These are phyloP conservation scores for Aureobasidium sp. DNA, from an alignment of 2,329 filamentous ascomycete species.

Conservation along the genomic window DNA sequence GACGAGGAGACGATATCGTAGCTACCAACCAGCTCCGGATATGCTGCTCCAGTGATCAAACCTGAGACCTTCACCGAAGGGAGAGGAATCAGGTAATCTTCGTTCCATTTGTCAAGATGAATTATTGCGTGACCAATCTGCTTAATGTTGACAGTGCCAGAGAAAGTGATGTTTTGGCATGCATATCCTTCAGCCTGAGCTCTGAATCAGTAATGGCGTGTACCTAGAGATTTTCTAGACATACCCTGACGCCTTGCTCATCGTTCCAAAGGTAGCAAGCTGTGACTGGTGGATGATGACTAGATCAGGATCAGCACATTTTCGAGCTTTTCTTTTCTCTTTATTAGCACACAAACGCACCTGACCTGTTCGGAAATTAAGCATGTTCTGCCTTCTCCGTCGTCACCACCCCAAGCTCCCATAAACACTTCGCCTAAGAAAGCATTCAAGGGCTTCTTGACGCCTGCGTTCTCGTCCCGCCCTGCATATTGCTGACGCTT, in stretches of 20 bases:
- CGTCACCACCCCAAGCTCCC: constrained; percentile 22
- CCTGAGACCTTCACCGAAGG: constrained; percentile 39
- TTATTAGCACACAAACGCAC: too few relatives aligned
- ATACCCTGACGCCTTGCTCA: constrained; percentile 29
- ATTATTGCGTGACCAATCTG: constrained; percentile 39
- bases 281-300: constrained; percentile 39
- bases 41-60: constrained; percentile 33
- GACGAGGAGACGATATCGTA: constrained; percentile 35
- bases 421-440: constrained; percentile 43
- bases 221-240: not conserved
- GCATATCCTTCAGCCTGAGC: constrained; percentile 35
- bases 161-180: constrained; percentile 39
- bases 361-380: constrained; percentile 37
- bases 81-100: constrained; percentile 38
- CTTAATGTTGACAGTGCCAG: constrained; percentile 36
- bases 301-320: not conserved
- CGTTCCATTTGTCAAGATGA: constrained; percentile 35
- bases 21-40: constrained; percentile 35
- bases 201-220: not conserved
- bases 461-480: constrained; percentile 32
- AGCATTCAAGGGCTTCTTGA: constrained; percentile 45
- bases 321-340: too few relatives aligned
- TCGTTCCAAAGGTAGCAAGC: constrained; percentile 41
- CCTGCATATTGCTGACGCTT: constrained; percentile 41
- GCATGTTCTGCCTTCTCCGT: constrained; percentile 29